Conservation (phyloP, 257 asterid genomes). For the Solanum pennellii region DNA sequence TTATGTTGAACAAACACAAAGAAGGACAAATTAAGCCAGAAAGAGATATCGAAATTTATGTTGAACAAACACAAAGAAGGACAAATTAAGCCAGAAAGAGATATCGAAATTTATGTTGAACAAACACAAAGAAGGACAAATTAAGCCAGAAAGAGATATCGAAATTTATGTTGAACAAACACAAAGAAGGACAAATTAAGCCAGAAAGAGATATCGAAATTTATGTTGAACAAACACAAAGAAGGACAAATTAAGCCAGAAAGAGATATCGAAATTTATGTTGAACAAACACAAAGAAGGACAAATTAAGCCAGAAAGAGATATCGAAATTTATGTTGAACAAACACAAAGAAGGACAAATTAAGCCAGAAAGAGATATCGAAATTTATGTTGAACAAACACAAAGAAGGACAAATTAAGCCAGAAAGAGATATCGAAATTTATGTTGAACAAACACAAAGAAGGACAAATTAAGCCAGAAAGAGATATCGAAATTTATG, state of each 20-base stretch:
- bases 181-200: not conserved
- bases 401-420: not conserved
- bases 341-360: not conserved
- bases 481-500: too few relatives aligned
- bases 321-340: not conserved
- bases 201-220: not conserved
- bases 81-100: not conserved
- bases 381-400: too few relatives aligned
- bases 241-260: not conserved
- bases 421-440: too few relatives aligned
- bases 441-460: too few relatives aligned
- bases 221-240: not conserved
- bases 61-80: not conserved
- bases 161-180: too few relatives aligned
- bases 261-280: not conserved
- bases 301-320: not conserved
- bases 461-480: not conserved
- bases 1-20: not conserved
- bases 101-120: too few relatives aligned
- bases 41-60: not conserved
- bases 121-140: not conserved
- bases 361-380: not conserved
- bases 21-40: not conserved
- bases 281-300: not conserved
- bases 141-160: too few relatives aligned